These are phyloP conservation scores for Leucocoprinus sp. DNA, from an alignment of 768 basidiomycete species.

Conservation along the genomic window DNA sequence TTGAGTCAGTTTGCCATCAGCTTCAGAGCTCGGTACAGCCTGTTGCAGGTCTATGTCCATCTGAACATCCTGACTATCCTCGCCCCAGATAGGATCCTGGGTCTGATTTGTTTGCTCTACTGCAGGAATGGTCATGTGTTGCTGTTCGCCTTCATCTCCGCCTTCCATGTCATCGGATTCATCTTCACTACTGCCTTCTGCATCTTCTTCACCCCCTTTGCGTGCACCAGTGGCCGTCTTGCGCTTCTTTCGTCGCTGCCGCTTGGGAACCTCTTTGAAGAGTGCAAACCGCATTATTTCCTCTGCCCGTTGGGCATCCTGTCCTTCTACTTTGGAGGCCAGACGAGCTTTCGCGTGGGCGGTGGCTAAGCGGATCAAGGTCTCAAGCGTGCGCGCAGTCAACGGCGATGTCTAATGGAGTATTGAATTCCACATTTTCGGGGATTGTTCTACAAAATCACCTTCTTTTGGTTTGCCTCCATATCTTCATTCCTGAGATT, in stretches of 20 bases:
- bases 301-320: slow-evolving; percentile 86
- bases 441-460: slow-evolving; percentile 20
- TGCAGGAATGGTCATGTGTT: slow-evolving; percentile 44
- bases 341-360: slow-evolving; percentile 96
- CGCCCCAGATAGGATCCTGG: slow-evolving; percentile 58
- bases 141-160: slow-evolving; percentile 26
- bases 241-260: slow-evolving; percentile 74
- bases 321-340: slow-evolving; percentile 73
- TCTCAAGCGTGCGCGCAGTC: slow-evolving; percentile 97
- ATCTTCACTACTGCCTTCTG: slow-evolving; percentile 43
- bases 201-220: slow-evolving; percentile 34
- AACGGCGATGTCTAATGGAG: slow-evolving; percentile 80
- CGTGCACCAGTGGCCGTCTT: slow-evolving; percentile 61
- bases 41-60: slow-evolving; percentile 45
- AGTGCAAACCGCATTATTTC: slow-evolving; percentile 95
- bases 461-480: slow-evolving; percentile 85
- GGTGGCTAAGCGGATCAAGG: slow-evolving; percentile 94
- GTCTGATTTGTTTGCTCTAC: slow-evolving; percentile 24
- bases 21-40: slow-evolving; percentile 18
- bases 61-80: slow-evolving; percentile 55
- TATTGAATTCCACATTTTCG: slow-evolving; percentile 6
- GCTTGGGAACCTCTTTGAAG: slow-evolving; percentile 93
- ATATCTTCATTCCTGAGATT: slow-evolving; percentile 86
- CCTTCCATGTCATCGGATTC: slow-evolving; percentile 44
- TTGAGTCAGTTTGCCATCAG: slow-evolving; percentile 38